A percentile compares a stretch with the other conserved stretches of the same genome.
These are phyloP conservation scores for Neurospora discreta DNA, from an alignment of 495 filamentous ascomycete genomes.

Conservation along the genomic window DNA sequence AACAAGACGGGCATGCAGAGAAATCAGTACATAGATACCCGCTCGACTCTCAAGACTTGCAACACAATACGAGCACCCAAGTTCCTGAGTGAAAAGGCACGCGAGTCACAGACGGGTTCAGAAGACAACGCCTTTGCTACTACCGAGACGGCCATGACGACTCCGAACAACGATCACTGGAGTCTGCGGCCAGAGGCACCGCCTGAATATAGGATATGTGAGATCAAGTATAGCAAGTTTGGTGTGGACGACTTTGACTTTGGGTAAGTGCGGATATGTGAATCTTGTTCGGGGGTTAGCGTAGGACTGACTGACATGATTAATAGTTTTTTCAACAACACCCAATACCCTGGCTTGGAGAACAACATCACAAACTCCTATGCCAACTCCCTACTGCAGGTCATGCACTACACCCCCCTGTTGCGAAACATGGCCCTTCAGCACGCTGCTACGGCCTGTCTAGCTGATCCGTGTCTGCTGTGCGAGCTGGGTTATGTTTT, in stretches of 20 bases:
- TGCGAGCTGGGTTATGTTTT: conserved; percentile 95
- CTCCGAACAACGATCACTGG: conserved; percentile 48
- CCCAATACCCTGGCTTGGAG: conserved; percentile 78
- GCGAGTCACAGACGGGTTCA: conserved; percentile 47
- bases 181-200: conserved; percentile 64
- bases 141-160: conserved; percentile 50
- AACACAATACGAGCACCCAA: conserved; percentile 55
- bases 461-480: conserved; percentile 70
- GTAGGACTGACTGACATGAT: conserved; percentile 6
- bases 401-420: conserved; percentile 80
- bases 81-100: conserved; percentile 85
- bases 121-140: conserved; percentile 37
- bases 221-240: conserved; percentile 96
- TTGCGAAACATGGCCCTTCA: conserved; percentile 83
- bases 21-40: conserved; percentile 75
- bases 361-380: conserved; percentile 96
- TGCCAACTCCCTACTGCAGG: conserved; percentile 83
- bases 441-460: conserved; percentile 75
- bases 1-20: conserved; percentile 63
- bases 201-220: conserved; percentile 74
- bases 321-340: conserved; percentile 81
- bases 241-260: conserved; percentile 98
- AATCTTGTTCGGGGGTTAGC: not conserved
- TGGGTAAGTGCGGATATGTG: conserved; percentile 41
- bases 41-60: conserved; percentile 44